A percentile compares a stretch with the other conserved stretches of the same genome.
phyloP scores from a whole-genome alignment of 2,329 filamentous ascomycete genomes.

The Penicillium freii region DNA sequence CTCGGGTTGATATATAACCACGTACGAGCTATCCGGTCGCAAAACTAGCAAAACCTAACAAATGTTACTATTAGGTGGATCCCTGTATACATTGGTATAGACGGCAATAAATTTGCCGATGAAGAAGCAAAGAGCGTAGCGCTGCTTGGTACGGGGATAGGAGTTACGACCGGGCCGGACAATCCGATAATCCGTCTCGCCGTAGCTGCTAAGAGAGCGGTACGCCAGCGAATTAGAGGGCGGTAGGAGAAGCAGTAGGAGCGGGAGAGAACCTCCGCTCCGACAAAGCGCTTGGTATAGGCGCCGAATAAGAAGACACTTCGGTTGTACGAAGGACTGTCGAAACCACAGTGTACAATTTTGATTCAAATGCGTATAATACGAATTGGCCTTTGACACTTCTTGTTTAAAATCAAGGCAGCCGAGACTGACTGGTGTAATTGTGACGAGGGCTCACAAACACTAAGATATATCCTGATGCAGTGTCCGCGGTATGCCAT shows the following conservation, averaged over 20 bases:
- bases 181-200: not conserved
- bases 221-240: not conserved
- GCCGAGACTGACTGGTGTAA: not conserved
- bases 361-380: conserved; percentile 10
- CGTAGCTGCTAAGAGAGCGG: not conserved
- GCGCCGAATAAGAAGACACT: conserved; percentile 1
- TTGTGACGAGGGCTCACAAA: conserved; percentile 7
- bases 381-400: conserved; percentile 6
- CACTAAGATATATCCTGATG: not conserved
- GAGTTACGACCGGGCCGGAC: not conserved
- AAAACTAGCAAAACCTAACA: no score
- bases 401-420: conserved; percentile 13
- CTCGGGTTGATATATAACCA: no score
- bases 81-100: not conserved
- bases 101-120: not conserved
- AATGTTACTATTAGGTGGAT: not conserved
- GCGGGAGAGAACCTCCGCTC: no score
- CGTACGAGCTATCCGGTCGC: no score
- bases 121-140: not conserved
- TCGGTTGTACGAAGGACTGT: not conserved
- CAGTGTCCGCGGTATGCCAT: not conserved
- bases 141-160: not conserved
- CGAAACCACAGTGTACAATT: conserved; percentile 2
- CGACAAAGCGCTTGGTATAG: not conserved
- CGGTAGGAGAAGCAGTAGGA: not conserved